phyloP scores from a whole-genome alignment of 2,329 filamentous ascomycete species.

The Cercospora sesami region DNA sequence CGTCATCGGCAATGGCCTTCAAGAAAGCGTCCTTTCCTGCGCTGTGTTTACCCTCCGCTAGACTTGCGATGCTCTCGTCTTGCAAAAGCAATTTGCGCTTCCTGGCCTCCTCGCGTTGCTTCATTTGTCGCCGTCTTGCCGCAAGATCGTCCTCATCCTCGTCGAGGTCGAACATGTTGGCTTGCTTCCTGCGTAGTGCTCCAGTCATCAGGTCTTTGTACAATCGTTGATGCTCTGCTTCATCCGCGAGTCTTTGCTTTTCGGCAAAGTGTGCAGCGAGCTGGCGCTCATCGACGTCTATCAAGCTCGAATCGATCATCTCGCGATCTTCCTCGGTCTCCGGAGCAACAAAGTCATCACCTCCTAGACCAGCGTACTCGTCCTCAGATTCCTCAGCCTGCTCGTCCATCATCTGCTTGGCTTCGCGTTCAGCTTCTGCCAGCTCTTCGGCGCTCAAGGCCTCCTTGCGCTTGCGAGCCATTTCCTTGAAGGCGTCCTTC shows the following conservation, averaged over 20 bases:
- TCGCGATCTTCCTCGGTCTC: constrained; percentile 73
- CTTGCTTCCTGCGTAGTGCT: constrained; percentile 77
- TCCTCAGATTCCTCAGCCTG: constrained; percentile 97
- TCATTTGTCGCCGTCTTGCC: constrained; percentile 73
- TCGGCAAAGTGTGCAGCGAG: constrained; percentile 85
- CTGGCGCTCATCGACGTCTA: constrained; percentile 75
- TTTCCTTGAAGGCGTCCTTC: constrained; percentile 62
- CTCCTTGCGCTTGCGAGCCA: constrained; percentile 65
- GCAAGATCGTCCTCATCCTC: constrained; percentile 83
- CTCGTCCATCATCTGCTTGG: constrained; percentile 86
- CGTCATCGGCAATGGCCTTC: constrained; percentile 74
- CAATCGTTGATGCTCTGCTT: constrained; percentile 85
- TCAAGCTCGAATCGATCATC: constrained; percentile 82
- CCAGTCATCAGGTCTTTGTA: constrained; percentile 92
- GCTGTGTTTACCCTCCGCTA: constrained; percentile 56
- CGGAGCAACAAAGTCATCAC: constrained; percentile 78
- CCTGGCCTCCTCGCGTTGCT: constrained; percentile 82
- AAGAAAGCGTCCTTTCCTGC: constrained; percentile 80
- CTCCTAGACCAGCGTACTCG: constrained; percentile 92
- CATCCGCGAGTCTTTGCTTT: constrained; percentile 75
- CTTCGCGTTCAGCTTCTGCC: constrained; percentile 68
- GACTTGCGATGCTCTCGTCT: constrained; percentile 87
- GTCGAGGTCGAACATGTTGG: constrained; percentile 64
- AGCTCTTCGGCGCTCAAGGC: constrained; percentile 40
- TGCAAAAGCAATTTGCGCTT: constrained; percentile 86